These are phyloP conservation scores for Trypanosoma cruzi DNA, from an alignment of 208 protist genomes.

Conservation along the genomic window DNA sequence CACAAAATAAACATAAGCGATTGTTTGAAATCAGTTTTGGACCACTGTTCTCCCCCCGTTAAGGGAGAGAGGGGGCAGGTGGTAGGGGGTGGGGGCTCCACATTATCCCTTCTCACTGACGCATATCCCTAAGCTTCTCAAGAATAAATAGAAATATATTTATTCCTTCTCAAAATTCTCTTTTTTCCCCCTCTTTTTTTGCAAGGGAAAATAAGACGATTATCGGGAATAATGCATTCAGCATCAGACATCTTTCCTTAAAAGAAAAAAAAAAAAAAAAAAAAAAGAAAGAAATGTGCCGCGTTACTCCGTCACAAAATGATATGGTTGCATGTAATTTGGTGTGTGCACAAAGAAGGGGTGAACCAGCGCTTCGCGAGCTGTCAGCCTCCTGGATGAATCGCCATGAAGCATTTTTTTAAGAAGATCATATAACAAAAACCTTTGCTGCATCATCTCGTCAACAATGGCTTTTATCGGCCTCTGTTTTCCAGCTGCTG, in stretches of 20 bases:
- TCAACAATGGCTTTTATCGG: constrained; percentile 31
- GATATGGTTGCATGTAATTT: constrained; percentile 48
- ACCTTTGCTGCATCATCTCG: constrained; percentile 80
- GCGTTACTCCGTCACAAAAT: neutral
- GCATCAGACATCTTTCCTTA: too few species aligned
- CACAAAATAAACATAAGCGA: too few species aligned
- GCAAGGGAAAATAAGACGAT: neutral
- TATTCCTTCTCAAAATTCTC: neutral
- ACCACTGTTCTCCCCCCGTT: too few species aligned
- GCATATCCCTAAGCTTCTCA: too few species aligned
- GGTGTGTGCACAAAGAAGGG: constrained; percentile 66
- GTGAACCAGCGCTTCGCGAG: constrained; percentile 59
- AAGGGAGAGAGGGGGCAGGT: too few species aligned
- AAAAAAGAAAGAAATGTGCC: too few species aligned
- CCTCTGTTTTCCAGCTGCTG: constrained; percentile 10
- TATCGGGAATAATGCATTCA: neutral
- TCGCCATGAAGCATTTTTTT: constrained; percentile 62
- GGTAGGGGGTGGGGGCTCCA: too few species aligned
- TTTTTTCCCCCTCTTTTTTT: neutral
- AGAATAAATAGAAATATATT: neutral
- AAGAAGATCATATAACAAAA: constrained; percentile 71
- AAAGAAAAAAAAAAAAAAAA: too few species aligned
- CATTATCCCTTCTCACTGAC: too few species aligned
- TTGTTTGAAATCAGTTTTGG: too few species aligned
- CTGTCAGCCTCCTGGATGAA: constrained; percentile 49